Evolutionary conservation across 441 rosid genomes (phyloP), one percentile per base, ranked within the genome.

Genomic region (Populus hybrid): DNA sequence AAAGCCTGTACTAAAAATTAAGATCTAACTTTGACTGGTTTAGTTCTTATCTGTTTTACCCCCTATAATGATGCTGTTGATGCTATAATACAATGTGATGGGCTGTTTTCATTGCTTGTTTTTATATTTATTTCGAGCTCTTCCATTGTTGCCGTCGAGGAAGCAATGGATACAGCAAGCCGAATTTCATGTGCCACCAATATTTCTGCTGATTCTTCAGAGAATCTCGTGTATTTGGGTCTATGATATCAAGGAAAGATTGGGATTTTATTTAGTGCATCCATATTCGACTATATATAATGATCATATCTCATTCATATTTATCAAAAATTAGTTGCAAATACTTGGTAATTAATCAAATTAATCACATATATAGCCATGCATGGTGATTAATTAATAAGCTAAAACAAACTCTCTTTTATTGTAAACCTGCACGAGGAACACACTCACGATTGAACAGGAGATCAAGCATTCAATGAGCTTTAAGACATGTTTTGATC

Each of bases 1-100:
- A 80, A 81, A 77, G 84, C 21, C 69, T 76, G 68, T 31, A 59
- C 71, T 71, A 74, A 76, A 82, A 82, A 56, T 75, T 23, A 28
- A 28, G 29, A 3, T 28, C 29, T 45, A 68, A 38, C 33, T 80
- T 76, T 76, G 76, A 64, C 82, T 31, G 63, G 72, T 69, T 28
- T 28, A 28, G 29, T 28, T 28, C 29, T 28, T 28, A 28, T 28
- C 29, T 28, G 28, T 26, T 26, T 26, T 26, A 26, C 28, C 28
- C 28, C 33, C 16, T 68, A n/a, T 3, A 45, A 28, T 28, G 40
- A 16, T 66, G 24, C 1, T 50, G 66, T 68, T 75, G 33, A 53
- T 75, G 12, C 66, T 65, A 28, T 3, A 28, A 28, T 28, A 28
- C 29, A 28, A 28, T 28, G 29, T 28, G 29, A 28, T 28, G 29